Evolutionary conservation across 352 stramenopile species (phyloP).

Genomic region (Lagenidium giganteum): DNA sequence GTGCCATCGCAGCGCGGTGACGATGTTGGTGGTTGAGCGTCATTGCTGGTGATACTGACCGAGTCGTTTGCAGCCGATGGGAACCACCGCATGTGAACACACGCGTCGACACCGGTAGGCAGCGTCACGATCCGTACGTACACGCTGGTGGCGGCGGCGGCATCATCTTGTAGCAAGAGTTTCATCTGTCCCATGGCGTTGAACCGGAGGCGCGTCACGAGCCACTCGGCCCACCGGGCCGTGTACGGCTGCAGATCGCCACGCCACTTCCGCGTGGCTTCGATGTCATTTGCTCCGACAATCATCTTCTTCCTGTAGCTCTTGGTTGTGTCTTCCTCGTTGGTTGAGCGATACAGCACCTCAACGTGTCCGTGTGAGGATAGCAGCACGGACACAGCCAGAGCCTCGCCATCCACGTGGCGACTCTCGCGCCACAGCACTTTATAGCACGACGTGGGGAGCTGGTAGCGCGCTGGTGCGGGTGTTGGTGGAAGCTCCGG

Average conservation of each 20-base stretch:
- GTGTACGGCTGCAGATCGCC: constrained; percentile 17
- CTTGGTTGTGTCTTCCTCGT: constrained; percentile 9
- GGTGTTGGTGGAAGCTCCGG: too few species aligned
- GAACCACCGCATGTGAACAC: constrained; percentile 12
- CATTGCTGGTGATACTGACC: not conserved
- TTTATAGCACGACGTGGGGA: not conserved
- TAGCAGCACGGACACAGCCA: too few species aligned
- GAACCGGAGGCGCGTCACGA: constrained; percentile 10
- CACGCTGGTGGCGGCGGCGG: constrained; percentile 11
- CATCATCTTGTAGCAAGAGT: constrained; percentile 1
- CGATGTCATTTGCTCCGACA: too few species aligned
- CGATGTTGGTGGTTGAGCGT: not conserved
- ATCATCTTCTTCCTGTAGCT: too few species aligned
- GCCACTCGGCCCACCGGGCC: constrained; percentile 15
- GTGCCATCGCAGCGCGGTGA: not conserved
- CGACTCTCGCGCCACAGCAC: not conserved
- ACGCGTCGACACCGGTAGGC: constrained; percentile 6
- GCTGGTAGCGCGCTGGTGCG: too few species aligned
- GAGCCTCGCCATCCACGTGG: not conserved
- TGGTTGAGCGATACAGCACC: not conserved
- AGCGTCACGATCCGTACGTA: constrained; percentile 18
- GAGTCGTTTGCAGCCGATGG: not conserved
- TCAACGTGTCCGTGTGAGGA: not conserved
- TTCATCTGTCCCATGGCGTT: not conserved
- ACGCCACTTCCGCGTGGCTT: too few species aligned